Evolutionary conservation across 2,329 filamentous ascomycete species (phyloP).

Genomic region (Alternaria tenuissima): DNA sequence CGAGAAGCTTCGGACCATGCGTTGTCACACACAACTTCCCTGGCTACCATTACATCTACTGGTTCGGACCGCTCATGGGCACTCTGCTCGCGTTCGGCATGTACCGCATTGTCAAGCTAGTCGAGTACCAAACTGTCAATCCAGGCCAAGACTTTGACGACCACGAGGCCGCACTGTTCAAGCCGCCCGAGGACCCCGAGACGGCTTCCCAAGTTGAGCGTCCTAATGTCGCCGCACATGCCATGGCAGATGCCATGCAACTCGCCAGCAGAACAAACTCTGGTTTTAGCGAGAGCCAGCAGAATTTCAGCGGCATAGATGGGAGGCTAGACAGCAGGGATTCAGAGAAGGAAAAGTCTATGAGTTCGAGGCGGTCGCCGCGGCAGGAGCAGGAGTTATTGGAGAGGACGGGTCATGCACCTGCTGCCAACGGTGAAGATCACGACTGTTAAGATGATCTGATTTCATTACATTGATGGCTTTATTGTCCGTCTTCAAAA

Average conservation of each 20-base stretch:
- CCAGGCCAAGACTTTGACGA: constrained; percentile 52
- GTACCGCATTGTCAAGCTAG: constrained; percentile 52
- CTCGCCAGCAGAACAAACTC: constrained; percentile 21
- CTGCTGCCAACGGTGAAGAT: background rate
- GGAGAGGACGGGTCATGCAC: background rate
- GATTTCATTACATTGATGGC: background rate
- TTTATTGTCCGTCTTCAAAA: background rate
- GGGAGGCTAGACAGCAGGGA: background rate
- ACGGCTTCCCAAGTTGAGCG: constrained; percentile 38
- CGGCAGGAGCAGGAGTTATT: background rate
- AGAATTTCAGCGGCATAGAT: constrained; percentile 18
- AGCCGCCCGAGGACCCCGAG: constrained; percentile 38
- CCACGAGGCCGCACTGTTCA: constrained; percentile 44
- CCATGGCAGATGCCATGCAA: constrained; percentile 9
- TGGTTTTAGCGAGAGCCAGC: background rate
- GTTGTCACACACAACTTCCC: constrained; percentile 51
- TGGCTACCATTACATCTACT: constrained; percentile 55
- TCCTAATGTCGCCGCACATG: constrained; percentile 43
- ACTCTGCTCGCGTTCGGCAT: constrained; percentile 49
- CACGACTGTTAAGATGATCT: background rate
- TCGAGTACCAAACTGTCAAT: constrained; percentile 55
- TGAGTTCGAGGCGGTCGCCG: background rate
- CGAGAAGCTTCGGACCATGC: constrained; percentile 53
- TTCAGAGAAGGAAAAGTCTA: background rate
- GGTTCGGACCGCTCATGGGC: constrained; percentile 50